These are phyloP conservation scores for Ormosia semicastrata DNA, from an alignment of 306 rosid genomes.

Conservation along the genomic window DNA sequence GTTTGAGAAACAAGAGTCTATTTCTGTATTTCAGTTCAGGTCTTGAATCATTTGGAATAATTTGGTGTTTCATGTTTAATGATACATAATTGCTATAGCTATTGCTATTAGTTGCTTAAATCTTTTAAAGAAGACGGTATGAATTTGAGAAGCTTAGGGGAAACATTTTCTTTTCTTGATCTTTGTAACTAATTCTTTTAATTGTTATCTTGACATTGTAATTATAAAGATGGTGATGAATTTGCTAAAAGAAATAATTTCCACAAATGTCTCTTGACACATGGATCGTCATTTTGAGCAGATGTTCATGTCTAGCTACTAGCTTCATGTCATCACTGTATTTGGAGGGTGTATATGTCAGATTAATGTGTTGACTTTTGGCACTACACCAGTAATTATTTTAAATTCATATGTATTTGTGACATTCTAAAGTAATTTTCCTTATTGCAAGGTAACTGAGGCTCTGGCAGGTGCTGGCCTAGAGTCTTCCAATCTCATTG, in stretches of 20 bases:
- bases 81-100: background rate
- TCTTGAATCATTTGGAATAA: background rate
- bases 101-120: background rate
- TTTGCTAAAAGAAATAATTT: background rate
- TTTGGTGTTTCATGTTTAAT: background rate
- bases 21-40: background rate
- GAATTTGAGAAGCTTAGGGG: background rate
- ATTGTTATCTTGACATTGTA: background rate
- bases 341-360: conserved; percentile 5
- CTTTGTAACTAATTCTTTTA: background rate
- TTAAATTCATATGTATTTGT: background rate
- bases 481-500: conserved; percentile 93
- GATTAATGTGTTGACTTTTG: background rate
- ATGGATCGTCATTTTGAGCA: background rate
- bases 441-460: conserved; percentile 68
- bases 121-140: background rate
- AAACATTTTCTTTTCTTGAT: background rate
- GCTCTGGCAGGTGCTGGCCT: conserved; percentile 82
- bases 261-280: background rate
- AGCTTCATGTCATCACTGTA: background rate
- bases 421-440: conserved; percentile 18
- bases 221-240: background rate
- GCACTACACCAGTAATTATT: background rate
- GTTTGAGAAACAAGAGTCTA: conserved; percentile 15
- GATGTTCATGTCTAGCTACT: conserved; percentile 4